Evolutionary conservation across 331 rosid species (phyloP).

Genomic region (Malus hybrid): DNA sequence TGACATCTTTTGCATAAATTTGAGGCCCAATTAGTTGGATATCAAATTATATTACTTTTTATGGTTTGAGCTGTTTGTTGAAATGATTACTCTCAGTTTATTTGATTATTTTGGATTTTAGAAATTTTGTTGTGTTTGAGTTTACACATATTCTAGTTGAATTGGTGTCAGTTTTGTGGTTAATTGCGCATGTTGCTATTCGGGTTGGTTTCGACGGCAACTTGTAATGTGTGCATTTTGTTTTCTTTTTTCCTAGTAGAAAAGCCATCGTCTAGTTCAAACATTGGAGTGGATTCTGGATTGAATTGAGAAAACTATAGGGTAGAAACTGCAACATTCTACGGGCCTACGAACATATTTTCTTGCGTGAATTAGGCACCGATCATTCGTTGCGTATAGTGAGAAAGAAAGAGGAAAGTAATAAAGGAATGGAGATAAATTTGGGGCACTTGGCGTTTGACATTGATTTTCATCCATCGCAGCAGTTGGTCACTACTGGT

Average conservation of each 20-base stretch:
- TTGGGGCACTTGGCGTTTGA: slow-evolving; percentile 60
- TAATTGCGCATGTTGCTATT: neutral
- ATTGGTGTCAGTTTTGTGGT: neutral
- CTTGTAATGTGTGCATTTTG: neutral
- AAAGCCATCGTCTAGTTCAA: neutral
- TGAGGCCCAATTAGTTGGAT: neutral
- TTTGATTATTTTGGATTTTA: neutral
- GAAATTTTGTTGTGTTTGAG: neutral
- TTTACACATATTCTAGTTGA: neutral
- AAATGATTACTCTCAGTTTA: neutral
- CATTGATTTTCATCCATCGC: slow-evolving; percentile 72
- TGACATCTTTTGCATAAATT: neutral
- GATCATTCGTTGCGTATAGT: neutral
- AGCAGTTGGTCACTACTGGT: slow-evolving; percentile 47
- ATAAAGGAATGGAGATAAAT: slow-evolving; percentile 45
- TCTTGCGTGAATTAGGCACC: neutral
- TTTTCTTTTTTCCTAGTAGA: neutral
- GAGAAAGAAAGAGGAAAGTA: neutral
- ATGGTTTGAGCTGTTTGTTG: neutral
- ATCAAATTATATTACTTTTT: neutral
- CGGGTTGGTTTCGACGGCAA: neutral
- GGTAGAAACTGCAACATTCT: neutral
- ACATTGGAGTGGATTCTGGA: neutral
- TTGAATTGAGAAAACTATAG: neutral
- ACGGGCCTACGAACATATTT: neutral